Evolutionary conservation across 192 early-diverging fungal species (phyloP), one percentile per base, ranked within the genome.

Genomic region (Entophlyctis helioformis): DNA sequence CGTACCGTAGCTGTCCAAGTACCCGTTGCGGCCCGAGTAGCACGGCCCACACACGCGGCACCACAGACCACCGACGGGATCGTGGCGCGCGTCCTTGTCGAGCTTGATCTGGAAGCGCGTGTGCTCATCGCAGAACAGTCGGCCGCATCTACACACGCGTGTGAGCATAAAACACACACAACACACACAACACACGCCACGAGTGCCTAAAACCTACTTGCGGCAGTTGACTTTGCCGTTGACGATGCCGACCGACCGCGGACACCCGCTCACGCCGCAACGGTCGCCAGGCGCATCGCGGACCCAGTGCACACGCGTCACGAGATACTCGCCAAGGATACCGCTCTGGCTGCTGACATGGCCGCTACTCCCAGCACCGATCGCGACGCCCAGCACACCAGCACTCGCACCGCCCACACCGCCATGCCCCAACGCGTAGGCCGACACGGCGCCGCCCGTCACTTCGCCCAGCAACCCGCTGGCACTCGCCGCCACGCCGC

Each of bases 181-280:
- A 46, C 15, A 29, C 28, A 6, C 49, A 20, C 23, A 20, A 47
- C 23, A n/a, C 49, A 25, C 12, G n/a, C 16, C 34, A 7, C 18
- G 13, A 21, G 16, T 26, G 15, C 32, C 32, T 9, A 10, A 13
- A 8, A 11, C 21, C 21, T 41, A 64, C 62, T 59, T 70, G 28
- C 62, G 29, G 47, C 72, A 74, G 55, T 74, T 67, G n/a, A 54
- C 57, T 32, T 64, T 69, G 21, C 66, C 68, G 19, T 50, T 57
- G 4, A 29, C 20, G 20, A 64, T 18, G 22, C 66, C 45, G 37
- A 74, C 47, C n/a, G 35, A 6, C 45, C 64, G 69, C 3, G 48
- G 35, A 45, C 72, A 74, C 1, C 44, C 46, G 8, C 51, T 20
- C 3, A 44, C 34, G 19, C 28, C 37, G 31, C 61, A 62, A 18